phyloP scores from a whole-genome alignment of 2,329 filamentous ascomycete genomes.

The Sodiomyces alkalinus region DNA sequence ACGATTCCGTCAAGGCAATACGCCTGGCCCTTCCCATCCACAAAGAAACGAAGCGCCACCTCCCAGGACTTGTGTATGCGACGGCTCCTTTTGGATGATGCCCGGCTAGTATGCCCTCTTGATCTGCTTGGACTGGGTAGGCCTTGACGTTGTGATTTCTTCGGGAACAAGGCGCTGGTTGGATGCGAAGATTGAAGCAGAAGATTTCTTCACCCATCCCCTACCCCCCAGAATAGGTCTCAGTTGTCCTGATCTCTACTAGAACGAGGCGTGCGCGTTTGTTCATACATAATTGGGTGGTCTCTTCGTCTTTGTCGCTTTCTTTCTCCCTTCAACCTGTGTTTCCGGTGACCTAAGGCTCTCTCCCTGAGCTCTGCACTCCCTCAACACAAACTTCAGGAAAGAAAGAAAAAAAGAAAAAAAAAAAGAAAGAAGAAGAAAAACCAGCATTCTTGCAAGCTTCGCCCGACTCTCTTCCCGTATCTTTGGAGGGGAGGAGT shows the following conservation, averaged over 20 bases:
- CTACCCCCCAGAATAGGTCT: not conserved
- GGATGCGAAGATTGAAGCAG: constrained; percentile 3
- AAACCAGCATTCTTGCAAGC: not conserved
- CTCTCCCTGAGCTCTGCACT: not conserved
- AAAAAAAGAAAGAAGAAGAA: too few species aligned
- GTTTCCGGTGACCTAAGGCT: not conserved
- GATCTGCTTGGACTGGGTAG: constrained; percentile 7
- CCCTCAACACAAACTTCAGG: too few species aligned
- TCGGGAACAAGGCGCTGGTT: not conserved
- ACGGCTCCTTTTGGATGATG: constrained; percentile 6
- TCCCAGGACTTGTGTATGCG: constrained; percentile 3
- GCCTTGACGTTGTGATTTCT: constrained; percentile 3
- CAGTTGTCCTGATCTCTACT: not conserved
- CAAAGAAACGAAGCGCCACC: constrained; percentile 2
- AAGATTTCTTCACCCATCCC: constrained; percentile 1
- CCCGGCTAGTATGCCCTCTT: constrained; percentile 2
- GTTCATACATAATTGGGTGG: not conserved
- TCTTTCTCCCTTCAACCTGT: not conserved
- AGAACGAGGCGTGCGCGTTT: not conserved
- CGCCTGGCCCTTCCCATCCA: too few species aligned
- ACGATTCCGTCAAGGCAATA: too few species aligned
- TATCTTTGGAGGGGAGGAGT: not conserved
- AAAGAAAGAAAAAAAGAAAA: too few species aligned
- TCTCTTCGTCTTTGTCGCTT: not conserved
- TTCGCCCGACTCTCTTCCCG: not conserved